A percentile compares a stretch with the other conserved stretches of the same genome.
These are phyloP conservation scores for Amphicarpaea edgeworthii DNA, from an alignment of 306 rosid genomes.

Conservation along the genomic window DNA sequence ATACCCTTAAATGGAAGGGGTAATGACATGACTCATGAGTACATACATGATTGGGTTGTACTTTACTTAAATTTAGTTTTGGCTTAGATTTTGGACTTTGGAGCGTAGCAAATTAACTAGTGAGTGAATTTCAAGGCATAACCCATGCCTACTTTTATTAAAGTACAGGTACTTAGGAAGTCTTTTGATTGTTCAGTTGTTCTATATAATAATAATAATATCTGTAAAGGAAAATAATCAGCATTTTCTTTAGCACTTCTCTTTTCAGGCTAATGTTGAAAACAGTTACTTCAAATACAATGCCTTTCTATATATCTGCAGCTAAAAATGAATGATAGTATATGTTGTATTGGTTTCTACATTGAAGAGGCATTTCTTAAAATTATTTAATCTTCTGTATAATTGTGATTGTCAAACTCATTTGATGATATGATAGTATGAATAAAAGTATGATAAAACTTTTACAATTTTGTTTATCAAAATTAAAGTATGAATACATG, in stretches of 20 bases:
- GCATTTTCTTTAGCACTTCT: neutral
- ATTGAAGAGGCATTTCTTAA: too few relatives aligned
- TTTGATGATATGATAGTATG: neutral
- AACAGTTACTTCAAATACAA: constrained; percentile 1
- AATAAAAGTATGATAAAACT: neutral
- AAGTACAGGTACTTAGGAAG: neutral
- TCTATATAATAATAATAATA: too few relatives aligned
- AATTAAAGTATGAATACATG: neutral
- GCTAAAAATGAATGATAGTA: too few relatives aligned
- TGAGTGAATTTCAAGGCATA: constrained; percentile 36
- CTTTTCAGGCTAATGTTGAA: neutral
- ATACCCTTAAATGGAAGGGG: constrained; percentile 6
- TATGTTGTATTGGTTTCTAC: too few relatives aligned
- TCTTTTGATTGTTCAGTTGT: constrained; percentile 15
- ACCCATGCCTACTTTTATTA: constrained; percentile 43
- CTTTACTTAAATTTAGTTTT: constrained; percentile 18
- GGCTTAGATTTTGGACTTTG: constrained; percentile 20
- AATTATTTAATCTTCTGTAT: neutral
- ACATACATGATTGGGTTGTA: neutral
- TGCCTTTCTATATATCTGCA: neutral
- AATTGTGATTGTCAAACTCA: neutral
- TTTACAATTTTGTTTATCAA: neutral
- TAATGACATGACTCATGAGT: neutral
- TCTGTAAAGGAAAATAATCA: constrained; percentile 9
- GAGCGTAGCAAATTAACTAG: constrained; percentile 11